These are phyloP conservation scores for Groenewaldozyma salmanticensis DNA, from an alignment of 805 yeast species.

Conservation along the genomic window DNA sequence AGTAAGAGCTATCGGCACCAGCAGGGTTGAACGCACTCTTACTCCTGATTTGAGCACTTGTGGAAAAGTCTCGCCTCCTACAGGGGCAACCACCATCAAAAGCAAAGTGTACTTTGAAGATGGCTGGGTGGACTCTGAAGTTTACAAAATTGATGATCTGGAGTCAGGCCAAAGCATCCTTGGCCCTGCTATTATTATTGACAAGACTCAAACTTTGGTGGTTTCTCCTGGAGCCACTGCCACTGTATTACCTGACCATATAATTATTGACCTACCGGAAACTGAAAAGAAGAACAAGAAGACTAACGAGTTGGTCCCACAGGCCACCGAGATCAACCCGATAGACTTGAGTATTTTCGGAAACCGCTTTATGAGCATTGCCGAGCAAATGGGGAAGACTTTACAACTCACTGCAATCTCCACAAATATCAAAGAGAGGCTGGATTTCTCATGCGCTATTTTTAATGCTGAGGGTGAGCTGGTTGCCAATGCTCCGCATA, in stretches of 20 bases:
- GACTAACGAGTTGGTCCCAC: conserved; percentile 1
- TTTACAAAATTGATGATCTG: conserved; percentile 47
- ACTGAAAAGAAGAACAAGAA: background rate
- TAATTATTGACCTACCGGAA: conserved; percentile 34
- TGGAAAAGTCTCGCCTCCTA: conserved; percentile 15
- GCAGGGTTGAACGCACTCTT: conserved; percentile 19
- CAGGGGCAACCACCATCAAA: conserved; percentile 22
- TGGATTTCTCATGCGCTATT: conserved; percentile 78
- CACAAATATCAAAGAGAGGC: conserved; percentile 73
- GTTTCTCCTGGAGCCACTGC: conserved; percentile 56
- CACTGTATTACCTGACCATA: conserved; percentile 47
- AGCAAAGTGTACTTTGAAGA: conserved; percentile 50
- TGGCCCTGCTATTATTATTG: conserved; percentile 75
- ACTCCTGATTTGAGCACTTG: background rate
- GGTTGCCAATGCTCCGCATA: conserved; percentile 82
- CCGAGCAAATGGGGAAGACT: conserved; percentile 82
- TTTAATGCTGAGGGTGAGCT: conserved; percentile 69
- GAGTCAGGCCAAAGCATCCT: conserved; percentile 40
- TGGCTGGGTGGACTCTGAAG: conserved; percentile 40
- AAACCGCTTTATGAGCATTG: conserved; percentile 82
- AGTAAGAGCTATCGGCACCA: conserved; percentile 63
- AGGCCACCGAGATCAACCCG: conserved; percentile 44
- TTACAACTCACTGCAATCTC: conserved; percentile 72
- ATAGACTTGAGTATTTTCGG: conserved; percentile 67
- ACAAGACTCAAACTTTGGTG: conserved; percentile 72